Evolutionary conservation across 2,329 filamentous ascomycete species (phyloP), one percentile per base, ranked within the genome.

Genomic region (Aphanocladium album): DNA sequence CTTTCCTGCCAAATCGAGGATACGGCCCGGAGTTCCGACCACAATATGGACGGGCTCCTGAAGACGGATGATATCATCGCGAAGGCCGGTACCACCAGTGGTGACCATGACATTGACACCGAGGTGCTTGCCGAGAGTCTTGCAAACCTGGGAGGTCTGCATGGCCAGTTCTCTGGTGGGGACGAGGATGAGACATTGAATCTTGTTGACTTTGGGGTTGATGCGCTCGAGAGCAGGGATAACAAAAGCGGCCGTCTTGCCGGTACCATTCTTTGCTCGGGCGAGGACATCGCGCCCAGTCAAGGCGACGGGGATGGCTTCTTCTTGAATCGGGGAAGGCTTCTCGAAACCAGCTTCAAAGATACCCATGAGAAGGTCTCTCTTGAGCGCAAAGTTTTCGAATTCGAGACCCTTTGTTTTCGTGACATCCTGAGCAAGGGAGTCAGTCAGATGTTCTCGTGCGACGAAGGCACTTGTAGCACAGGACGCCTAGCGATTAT

Each of bases 91-190:
- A 70, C 95, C 95, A 76, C 95, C 95, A 25, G 96, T 99, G 52
- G 93, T 97, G 67, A 99, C 96, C 96, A 99, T 99, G 71, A 99
- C 93, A 71, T 99, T 98, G 77, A 99, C 84, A 61, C 92, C 92
- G 45, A 99, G 87, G 72, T 99, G 93, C 78, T 99, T 98, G 65
- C 96, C 96, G 51, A 99, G 85, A 14, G 89, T 97, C 82, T 98
- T 99, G 86, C 95, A 99, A 67, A 99, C 95, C 77, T 99, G 95
- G 54, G 96, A 99, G 63, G 95, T 99, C 77, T 99, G 95, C 76
- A 99, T 88, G 60, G 96, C 96, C 68, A 99, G 83, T 79, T 99
- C 95, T 84, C 95, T 85, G 64, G 95, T 99, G 39, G 95, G 96
- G 49, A 99, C 95, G 61, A 99, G 86, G 69, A 99, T 96, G 64